Conservation (phyloP, 106 monocot species). For the Dioscorea dumetorum region DNA sequence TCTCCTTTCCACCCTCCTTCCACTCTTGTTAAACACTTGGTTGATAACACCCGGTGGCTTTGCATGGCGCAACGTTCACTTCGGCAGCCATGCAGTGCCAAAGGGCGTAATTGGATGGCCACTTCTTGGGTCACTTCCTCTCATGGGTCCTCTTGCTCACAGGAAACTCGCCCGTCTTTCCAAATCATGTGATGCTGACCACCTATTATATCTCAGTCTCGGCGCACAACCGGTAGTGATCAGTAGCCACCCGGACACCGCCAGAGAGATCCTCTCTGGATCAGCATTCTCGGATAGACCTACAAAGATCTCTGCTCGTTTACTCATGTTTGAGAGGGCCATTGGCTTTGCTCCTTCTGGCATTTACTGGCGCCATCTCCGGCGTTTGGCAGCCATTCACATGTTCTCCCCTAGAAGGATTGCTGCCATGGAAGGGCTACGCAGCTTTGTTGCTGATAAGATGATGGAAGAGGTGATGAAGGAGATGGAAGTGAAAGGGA, state of each 20-base stretch:
- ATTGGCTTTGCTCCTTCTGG: constrained; percentile 67
- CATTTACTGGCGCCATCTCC: constrained; percentile 55
- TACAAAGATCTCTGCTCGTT: constrained; percentile 24
- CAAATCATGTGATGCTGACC: constrained; percentile 13
- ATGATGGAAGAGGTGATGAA: constrained; percentile 18
- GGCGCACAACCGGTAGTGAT: constrained; percentile 43
- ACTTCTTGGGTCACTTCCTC: constrained; percentile 35
- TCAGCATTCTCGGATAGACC: constrained; percentile 57
- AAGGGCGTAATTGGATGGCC: constrained; percentile 55
- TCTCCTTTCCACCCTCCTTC: constrained; percentile 15
- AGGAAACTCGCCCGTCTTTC: constrained; percentile 38
- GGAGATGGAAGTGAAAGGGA: constrained; percentile 26
- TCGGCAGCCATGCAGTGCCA: not conserved
- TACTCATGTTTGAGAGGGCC: constrained; percentile 65
- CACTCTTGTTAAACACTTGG: constrained; percentile 12
- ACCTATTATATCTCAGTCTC: constrained; percentile 55
- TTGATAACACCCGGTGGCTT: constrained; percentile 28
- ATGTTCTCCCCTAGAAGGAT: constrained; percentile 46
- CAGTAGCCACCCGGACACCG: constrained; percentile 47
- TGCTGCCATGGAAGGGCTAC: constrained; percentile 18
- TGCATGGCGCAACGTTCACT: constrained; percentile 23
- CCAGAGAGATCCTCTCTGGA: constrained; percentile 42
- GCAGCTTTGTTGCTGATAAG: constrained; percentile 11
- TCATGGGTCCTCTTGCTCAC: constrained; percentile 49
- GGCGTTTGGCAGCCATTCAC: constrained; percentile 33